Evolutionary conservation across 1,284 basidiomycete species (phyloP), one percentile per base, ranked within the genome.

Genomic region (Pascua sp.): DNA sequence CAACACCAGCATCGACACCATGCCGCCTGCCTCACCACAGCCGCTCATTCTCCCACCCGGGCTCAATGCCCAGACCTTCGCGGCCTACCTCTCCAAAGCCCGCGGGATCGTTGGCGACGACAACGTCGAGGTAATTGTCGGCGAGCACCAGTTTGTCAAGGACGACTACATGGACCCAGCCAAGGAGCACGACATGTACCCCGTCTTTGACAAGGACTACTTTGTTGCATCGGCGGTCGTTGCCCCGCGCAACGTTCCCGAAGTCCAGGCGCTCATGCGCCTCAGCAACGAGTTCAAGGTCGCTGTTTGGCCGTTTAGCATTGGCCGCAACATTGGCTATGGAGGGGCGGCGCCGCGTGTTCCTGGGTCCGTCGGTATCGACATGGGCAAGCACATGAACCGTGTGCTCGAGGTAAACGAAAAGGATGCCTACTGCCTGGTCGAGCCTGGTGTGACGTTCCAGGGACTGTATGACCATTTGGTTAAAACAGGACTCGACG

Each of bases 151-250:
- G 50, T 56, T 56, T 36, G 32, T 18, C 49, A 56, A 56, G 55
- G 46, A 51, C n/a, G 49, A 51, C 32, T 56, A 56, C 49, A 46
- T 56, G 45, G 55, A 56, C 49, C 55, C 49, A 1, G 55, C 55
- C n/a, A 51, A 51, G 49, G 55, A 56, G 40, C 55, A 56, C 49
- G 55, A 56, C 55, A 56, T 56, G 55, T 51, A 51, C 46, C 32
- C 24, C 15, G 49, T 56, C 32, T 43, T 51, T 18, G 55, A 56
- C 55, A 56, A 56, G 55, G 55, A 56, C 46, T 56, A 56, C 55
- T 56, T 56, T 17, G 41, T 56, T 7, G 36, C 55, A 17, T 56
- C 55, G 13, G 55, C 55, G 17, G 50, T 51, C 16, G 55, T 56
- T 8, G 32, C 49, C 2, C 55, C 55, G 2, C 55, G 55, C 32